Base-by-base conservation (phyloP, 75 land plant genomes). In the Cupressus sempervirens region DNA sequence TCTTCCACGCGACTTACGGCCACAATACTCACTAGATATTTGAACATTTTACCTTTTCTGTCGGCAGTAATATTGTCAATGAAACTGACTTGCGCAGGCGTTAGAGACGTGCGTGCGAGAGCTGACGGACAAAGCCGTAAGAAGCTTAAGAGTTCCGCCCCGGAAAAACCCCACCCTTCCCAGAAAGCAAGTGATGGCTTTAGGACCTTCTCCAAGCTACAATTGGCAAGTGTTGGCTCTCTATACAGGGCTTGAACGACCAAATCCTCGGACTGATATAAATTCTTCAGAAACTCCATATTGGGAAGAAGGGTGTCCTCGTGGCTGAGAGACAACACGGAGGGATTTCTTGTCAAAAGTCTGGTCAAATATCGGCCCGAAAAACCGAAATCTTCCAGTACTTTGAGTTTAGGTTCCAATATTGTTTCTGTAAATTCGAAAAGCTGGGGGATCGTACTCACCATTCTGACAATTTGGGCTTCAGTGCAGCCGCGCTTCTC, bases 121-220 rank as follows among this genome's bases (percentile, higher is more conserved):
- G 88, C 1, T 0, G 83, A 83, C 5, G 89, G 89, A 8, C 87
- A 80, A 29, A 83, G 46, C n/a, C 41, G 0, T 29, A 90, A 82
- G 75, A 90, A 62, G 5, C 43, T 20, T 30, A 76, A 56, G 67
- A 90, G 56, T 8, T 86, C 88, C 30, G 36, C 9, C 38, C 54
- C 54, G 7, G 0, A 56, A 14, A 90, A 53, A n/a, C 91, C 91
- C 12, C 82, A 15, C 11, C 30, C 34, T 14, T 86, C 91, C 50
- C 86, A 90, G 48, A 88, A 68, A 26, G 62, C 84, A 82, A 88
- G 26, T 16, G 83, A 84, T 43, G 88, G 87, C 30, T 72, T 84
- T 41, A 90, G 32, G 12, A 1, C 36, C 4, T 43, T 82, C 13
- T 90, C 76, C 30, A 86, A 29, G 65, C 86, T 87, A 84, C 85